Base-by-base conservation (phyloP, 306 rosid species). In the Psophocarpus tetragonolobus region DNA sequence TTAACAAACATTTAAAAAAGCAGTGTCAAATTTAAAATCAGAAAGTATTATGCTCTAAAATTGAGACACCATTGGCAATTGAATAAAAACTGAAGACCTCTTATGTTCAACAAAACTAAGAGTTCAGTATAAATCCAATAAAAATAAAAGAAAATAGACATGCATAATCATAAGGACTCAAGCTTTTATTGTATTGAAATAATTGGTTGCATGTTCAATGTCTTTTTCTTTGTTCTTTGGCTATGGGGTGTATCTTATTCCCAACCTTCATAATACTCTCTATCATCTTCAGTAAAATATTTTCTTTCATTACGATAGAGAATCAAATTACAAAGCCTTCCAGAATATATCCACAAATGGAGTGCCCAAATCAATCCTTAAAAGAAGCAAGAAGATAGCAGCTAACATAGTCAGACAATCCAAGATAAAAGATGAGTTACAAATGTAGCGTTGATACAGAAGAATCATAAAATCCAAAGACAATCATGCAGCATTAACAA, bases 391-490 rank as follows among this genome's bases (percentile, higher is more conserved):
- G 44, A 32, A 9, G 47, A 77, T 56, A 68, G 45, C 18, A n/a
- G 35, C 67, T 12, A 41, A 50, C 13, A 44, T 38, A 50, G 42
- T 13, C 9, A 36, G 15, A 39, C 50, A 29, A 45, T 11, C 58
- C 47, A 68, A 41, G 4, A 41, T 26, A 71, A 42, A 54, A 30
- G 39, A 67, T 56, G 76, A 65, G 69, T 56, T 11, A 48, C 14
- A 56, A 51, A 27, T 23, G 21, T 20, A 60, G n/a, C 24, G 26
- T 29, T 35, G 61, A 63, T 45, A 81, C 36, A 74, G 11, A 67
- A 53, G 67, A 80, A 41, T 72, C 58, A 72, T 72, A 27, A 45
- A 58, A 57, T 61, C 50, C 60, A 68, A 74, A 15, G 5, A 27
- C n/a, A 74, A 20, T 69, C 27, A 48, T 0, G 48, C 13, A 50